phyloP scores from a whole-genome alignment of 176 grass and related monocot species.

The Phoenix roebelenii region DNA sequence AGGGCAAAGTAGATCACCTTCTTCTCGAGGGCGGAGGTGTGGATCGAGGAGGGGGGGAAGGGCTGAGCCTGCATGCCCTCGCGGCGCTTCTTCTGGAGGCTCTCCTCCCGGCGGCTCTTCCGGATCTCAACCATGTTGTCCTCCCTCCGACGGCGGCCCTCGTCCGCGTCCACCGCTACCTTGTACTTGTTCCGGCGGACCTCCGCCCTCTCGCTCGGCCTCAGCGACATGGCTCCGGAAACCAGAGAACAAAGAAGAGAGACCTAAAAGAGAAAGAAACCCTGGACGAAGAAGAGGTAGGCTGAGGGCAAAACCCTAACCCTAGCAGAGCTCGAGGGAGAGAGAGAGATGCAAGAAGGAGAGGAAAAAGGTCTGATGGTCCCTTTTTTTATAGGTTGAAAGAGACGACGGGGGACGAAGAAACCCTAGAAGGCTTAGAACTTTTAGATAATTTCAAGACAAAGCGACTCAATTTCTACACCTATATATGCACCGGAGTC shows the following conservation, averaged over 20 bases:
- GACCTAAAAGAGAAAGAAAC: no score
- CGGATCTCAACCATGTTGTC: constrained; percentile 73
- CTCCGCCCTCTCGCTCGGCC: constrained; percentile 60
- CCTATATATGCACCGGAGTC: no score
- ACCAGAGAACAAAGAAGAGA: not conserved
- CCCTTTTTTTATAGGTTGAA: no score
- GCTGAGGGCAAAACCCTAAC: no score
- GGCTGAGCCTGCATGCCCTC: constrained; percentile 33
- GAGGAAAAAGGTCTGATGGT: no score
- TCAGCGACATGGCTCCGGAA: constrained; percentile 49
- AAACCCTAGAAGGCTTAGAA: no score
- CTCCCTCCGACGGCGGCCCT: constrained; percentile 61
- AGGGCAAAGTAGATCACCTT: constrained; percentile 23
- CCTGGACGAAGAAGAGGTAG: no score
- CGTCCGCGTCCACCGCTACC: constrained; percentile 72
- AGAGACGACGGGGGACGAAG: no score
- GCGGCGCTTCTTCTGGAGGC: constrained; percentile 71
- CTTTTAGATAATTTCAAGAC: no score
- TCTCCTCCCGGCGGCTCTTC: constrained; percentile 61
- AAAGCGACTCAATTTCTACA: no score
- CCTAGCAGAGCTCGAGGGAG: no score
- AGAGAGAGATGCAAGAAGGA: no score
- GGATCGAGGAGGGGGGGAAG: constrained; percentile 8
- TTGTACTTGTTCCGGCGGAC: constrained; percentile 60
- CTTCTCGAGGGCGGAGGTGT: constrained; percentile 46